These are phyloP conservation scores for Venturia effusa DNA, from an alignment of 2,329 filamentous ascomycete genomes.

Conservation along the genomic window DNA sequence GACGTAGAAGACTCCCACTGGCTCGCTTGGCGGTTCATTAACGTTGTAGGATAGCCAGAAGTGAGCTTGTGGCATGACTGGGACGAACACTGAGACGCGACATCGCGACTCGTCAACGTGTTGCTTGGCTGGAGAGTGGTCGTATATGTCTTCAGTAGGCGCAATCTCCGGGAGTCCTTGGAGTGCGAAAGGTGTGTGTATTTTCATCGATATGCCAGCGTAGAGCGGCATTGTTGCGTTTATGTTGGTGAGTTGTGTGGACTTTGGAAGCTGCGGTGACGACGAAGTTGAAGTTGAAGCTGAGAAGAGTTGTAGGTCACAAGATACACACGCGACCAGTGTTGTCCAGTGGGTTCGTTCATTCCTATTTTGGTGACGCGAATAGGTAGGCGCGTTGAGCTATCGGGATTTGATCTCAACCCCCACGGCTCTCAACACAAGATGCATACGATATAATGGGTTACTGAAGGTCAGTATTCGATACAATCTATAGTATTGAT, in stretches of 20 bases:
- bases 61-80: conserved; percentile 3
- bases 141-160: neutral
- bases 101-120: neutral
- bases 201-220: conserved; percentile 2
- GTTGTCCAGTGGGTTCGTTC: neutral
- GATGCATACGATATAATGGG: too few species aligned
- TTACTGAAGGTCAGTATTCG: too few species aligned
- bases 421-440: neutral
- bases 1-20: conserved; percentile 23
- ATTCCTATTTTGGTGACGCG: neutral
- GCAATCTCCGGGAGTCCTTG: conserved; percentile 7
- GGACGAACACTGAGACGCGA: conserved; percentile 7
- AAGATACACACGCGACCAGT: neutral
- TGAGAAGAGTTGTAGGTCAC: neutral
- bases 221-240: conserved; percentile 5
- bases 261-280: neutral
- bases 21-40: neutral
- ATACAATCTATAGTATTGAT: too few species aligned
- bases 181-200: conserved; percentile 2
- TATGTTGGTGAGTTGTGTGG: neutral
- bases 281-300: neutral
- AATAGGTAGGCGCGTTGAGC: neutral
- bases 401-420: neutral
- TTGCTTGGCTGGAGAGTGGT: neutral
- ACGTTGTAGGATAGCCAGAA: conserved; percentile 10